Evolutionary conservation across 768 basidiomycete species (phyloP), one percentile per base, ranked within the genome.

Genomic region (Mycena metata): DNA sequence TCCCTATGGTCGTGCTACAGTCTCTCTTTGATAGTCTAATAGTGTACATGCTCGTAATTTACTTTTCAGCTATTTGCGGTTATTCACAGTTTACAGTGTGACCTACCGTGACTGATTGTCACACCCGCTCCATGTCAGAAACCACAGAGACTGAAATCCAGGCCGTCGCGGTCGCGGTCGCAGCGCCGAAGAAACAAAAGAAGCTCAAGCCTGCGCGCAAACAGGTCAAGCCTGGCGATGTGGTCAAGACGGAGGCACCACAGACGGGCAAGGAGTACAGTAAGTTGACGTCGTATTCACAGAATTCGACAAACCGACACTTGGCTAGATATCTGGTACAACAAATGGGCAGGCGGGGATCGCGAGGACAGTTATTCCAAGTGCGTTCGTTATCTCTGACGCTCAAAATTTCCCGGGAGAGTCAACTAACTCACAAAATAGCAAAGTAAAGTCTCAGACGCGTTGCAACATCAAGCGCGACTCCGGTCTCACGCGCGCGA

Each of bases 281-380:
- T 96, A 73, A 74, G 92, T 88, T 19, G 26, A 21, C 51, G 47
- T 43, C 41, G 49, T 33, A 5, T 35, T 46, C 36, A 15, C 54
- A 21, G 11, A 30, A 46, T 19, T 19, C 43, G n/a, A n/a, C n/a
- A 67, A 13, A 57, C 39, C 33, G 50, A n/a, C 62, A 10, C 43
- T 65, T 62, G 35, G 56, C 72, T 60, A 93, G 94, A 99, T 80
- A 93, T 97, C 58, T 99, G 98, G 97, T 99, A 97, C 78, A 96
- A 98, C 81, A 97, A 98, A 82, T 99, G 97, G 97, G 98, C 98
- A n/a, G 98, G 98, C 60, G 98, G 97, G 63, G 98, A 99, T 78
- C 89, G 95, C 35, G 98, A 98, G 79, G 97, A 99, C 77, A 92
- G 89, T 65, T 96, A 98, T 77, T 96, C 96, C 41, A 97, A 96